phyloP scores from a whole-genome alignment of 371 early-diverging fungal genomes.

The Phascolomyces articulosus region DNA sequence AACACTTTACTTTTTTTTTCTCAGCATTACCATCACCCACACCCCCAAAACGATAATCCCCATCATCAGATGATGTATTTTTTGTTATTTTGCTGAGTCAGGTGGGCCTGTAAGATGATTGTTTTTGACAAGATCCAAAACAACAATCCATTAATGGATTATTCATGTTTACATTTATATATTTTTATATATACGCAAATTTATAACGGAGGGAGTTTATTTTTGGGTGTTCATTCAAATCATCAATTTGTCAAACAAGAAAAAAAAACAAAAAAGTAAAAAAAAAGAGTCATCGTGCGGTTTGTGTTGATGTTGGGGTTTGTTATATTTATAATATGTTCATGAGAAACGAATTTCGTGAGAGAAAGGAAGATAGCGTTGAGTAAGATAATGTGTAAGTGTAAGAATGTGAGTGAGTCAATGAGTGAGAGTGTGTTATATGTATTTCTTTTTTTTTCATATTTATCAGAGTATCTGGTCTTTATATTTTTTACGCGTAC shows the following conservation, averaged over 20 bases:
- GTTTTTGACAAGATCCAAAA: constrained; percentile 12
- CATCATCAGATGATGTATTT: neutral
- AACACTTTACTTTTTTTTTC: neutral
- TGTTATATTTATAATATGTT: neutral
- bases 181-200: neutral
- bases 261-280: neutral
- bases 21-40: neutral
- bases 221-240: neutral
- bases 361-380: too few species aligned
- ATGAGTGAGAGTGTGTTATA: neutral
- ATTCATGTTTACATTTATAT: neutral
- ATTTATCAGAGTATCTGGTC: neutral
- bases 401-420: too few species aligned
- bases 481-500: constrained; percentile 54
- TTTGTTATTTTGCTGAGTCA: neutral
- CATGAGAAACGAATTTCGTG: neutral
- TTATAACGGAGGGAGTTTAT: neutral
- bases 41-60: constrained; percentile 1
- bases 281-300: neutral
- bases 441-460: constrained; percentile 2
- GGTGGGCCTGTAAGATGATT: neutral
- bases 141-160: constrained; percentile 1
- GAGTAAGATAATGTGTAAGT: neutral
- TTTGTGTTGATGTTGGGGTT: neutral
- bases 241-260: constrained; percentile 1